These are phyloP conservation scores for Pseudogymnoascus sp. DNA, from an alignment of 2,329 filamentous ascomycete genomes.

Conservation along the genomic window DNA sequence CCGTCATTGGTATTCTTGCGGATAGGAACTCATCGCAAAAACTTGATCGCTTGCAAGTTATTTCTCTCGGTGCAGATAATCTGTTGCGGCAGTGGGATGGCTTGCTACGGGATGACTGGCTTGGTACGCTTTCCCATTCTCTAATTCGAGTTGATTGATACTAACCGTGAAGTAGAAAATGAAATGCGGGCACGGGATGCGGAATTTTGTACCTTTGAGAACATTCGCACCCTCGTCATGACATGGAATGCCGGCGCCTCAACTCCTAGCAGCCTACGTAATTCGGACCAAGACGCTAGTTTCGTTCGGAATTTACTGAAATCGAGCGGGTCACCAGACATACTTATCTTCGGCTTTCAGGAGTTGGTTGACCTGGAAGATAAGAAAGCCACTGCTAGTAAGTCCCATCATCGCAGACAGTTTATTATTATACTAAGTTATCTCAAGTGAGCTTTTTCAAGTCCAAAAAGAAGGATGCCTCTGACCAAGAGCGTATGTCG, in stretches of 20 bases:
- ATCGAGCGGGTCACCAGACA: conserved; percentile 72
- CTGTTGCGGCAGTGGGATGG: conserved; percentile 85
- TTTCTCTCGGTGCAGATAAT: conserved; percentile 82
- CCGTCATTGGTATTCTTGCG: conserved; percentile 66
- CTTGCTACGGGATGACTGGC: conserved; percentile 84
- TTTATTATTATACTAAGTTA: conserved; percentile 22
- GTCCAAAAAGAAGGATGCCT: conserved; percentile 75
- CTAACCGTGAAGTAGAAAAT: conserved; percentile 42
- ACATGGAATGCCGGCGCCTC: conserved; percentile 98
- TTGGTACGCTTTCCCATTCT: conserved; percentile 41
- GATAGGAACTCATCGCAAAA: conserved; percentile 81
- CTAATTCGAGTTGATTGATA: neutral
- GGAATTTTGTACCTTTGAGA: conserved; percentile 77
- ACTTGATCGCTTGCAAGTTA: conserved; percentile 72
- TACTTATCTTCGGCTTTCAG: conserved; percentile 93
- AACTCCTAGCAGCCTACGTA: conserved; percentile 74
- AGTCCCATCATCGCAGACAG: conserved; percentile 24
- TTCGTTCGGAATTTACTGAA: conserved; percentile 78
- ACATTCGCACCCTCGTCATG: conserved; percentile 71
- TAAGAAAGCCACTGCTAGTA: conserved; percentile 91
- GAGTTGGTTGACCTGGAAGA: conserved; percentile 97
- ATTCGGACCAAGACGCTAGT: conserved; percentile 57
- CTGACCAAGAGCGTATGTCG: conserved; percentile 85
- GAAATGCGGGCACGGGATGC: conserved; percentile 78
- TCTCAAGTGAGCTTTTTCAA: conserved; percentile 70